Evolutionary conservation across 495 filamentous ascomycete species (phyloP).

Genomic region (Paragyromitra xinjiangensis): DNA sequence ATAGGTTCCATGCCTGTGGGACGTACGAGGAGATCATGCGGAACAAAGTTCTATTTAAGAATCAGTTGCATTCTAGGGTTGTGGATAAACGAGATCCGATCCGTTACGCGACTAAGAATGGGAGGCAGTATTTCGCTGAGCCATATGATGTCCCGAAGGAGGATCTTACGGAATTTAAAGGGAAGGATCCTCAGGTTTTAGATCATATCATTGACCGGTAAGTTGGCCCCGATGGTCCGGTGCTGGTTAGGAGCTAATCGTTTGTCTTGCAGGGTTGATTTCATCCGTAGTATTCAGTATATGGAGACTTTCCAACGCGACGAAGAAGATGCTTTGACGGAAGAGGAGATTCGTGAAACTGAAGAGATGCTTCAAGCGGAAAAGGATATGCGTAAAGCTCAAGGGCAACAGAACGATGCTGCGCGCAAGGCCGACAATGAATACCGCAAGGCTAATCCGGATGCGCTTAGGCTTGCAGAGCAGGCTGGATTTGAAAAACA

Average conservation of each 20-base stretch:
- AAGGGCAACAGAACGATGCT: slow-evolving; percentile 26
- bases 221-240: neutral
- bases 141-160: slow-evolving; percentile 65
- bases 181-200: slow-evolving; percentile 73
- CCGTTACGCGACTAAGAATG: slow-evolving; percentile 64
- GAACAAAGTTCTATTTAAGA: slow-evolving; percentile 80
- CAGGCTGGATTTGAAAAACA: slow-evolving; percentile 3
- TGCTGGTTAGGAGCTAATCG: neutral
- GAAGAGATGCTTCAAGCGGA: slow-evolving; percentile 46
- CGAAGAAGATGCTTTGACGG: slow-evolving; percentile 65
- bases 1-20: slow-evolving; percentile 80
- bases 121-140: slow-evolving; percentile 66
- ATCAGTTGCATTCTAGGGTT: slow-evolving; percentile 76
- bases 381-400: slow-evolving; percentile 17
- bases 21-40: slow-evolving; percentile 79
- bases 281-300: slow-evolving; percentile 66
- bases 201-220: slow-evolving; percentile 69
- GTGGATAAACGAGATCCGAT: slow-evolving; percentile 82
- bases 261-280: slow-evolving; percentile 39
- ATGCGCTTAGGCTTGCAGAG: neutral
- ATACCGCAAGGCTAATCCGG: slow-evolving; percentile 12
- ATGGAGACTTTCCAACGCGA: slow-evolving; percentile 69
- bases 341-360: slow-evolving; percentile 62
- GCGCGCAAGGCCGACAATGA: slow-evolving; percentile 28
- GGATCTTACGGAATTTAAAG: slow-evolving; percentile 64